Conservation (phyloP, 2,329 filamentous ascomycete species). For the Aspergillus sp. region DNA sequence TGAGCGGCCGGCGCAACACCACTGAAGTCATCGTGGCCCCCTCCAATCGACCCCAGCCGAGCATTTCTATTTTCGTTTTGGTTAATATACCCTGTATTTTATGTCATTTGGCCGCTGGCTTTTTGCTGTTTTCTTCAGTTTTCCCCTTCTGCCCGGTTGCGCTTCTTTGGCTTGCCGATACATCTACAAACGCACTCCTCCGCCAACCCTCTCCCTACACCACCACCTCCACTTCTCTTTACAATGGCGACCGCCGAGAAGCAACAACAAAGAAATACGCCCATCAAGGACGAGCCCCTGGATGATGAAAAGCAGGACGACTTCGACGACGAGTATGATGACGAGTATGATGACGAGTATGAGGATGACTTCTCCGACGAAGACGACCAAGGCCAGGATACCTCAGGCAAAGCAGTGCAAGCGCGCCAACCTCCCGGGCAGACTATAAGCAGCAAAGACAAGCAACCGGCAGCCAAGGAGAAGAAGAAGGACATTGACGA, state of each 20-base stretch:
- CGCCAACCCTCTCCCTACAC: neutral
- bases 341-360: no score
- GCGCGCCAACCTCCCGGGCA: slow-evolving; percentile 21
- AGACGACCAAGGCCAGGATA: slow-evolving; percentile 33
- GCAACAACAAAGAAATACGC: slow-evolving; percentile 29
- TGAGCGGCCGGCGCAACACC: neutral
- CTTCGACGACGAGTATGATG: slow-evolving; percentile 29
- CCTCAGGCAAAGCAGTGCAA: slow-evolving; percentile 28
- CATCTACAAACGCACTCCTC: neutral
- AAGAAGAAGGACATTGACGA: slow-evolving; percentile 31
- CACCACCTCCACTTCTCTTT: slow-evolving; percentile 6
- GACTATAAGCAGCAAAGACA: slow-evolving; percentile 16
- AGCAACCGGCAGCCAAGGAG: slow-evolving; percentile 7
- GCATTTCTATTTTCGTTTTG: slow-evolving; percentile 5
- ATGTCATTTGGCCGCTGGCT: slow-evolving; percentile 4
- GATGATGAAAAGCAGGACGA: slow-evolving; percentile 17
- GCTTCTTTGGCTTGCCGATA: neutral
- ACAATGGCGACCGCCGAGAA: slow-evolving; percentile 25
- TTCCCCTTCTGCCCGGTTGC: neutral
- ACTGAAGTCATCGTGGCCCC: neutral
- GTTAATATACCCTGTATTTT: slow-evolving; percentile 6
- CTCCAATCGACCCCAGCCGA: neutral
- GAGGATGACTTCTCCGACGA: slow-evolving; percentile 26
- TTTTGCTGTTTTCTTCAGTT: neutral
- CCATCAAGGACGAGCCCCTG: slow-evolving; percentile 27